phyloP scores from a whole-genome alignment of 2,329 filamentous ascomycete species.

The Sarocladium strictum region DNA sequence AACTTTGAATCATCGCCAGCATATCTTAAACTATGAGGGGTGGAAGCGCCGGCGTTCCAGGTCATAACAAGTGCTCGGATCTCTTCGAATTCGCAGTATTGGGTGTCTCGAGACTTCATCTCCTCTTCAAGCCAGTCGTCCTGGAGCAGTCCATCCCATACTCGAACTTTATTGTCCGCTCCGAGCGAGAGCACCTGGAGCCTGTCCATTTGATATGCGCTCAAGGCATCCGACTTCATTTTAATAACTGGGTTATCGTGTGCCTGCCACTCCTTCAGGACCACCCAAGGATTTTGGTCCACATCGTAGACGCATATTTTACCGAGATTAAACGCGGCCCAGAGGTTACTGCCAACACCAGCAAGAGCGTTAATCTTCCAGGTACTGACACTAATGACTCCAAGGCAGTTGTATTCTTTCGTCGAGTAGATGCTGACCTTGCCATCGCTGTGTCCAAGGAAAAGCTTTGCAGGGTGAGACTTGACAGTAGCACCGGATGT shows the following conservation, averaged over 20 bases:
- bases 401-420: slow-evolving; percentile 69
- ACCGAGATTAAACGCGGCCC: slow-evolving; percentile 92
- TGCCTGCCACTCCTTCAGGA: slow-evolving; percentile 92
- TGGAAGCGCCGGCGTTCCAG: slow-evolving; percentile 96
- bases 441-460: slow-evolving; percentile 87
- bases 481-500: slow-evolving; percentile 75
- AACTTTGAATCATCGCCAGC: slow-evolving; percentile 67
- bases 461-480: slow-evolving; percentile 71
- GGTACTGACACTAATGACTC: slow-evolving; percentile 76
- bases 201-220: slow-evolving; percentile 78
- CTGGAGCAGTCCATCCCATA: slow-evolving; percentile 90
- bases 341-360: slow-evolving; percentile 75
- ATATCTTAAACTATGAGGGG: slow-evolving; percentile 74
- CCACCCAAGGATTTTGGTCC: slow-evolving; percentile 71
- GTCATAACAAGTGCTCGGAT: slow-evolving; percentile 77
- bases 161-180: slow-evolving; percentile 73
- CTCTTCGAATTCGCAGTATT: slow-evolving; percentile 82
- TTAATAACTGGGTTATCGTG: slow-evolving; percentile 78
- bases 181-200: slow-evolving; percentile 83
- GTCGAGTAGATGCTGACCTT: slow-evolving; percentile 91
- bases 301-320: slow-evolving; percentile 93
- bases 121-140: slow-evolving; percentile 90
- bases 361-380: slow-evolving; percentile 91
- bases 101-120: slow-evolving; percentile 76
- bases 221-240: slow-evolving; percentile 71